These are phyloP conservation scores for Sphagnum fallax DNA, from an alignment of 228 moss, liverwort and hornwort species.

Conservation along the genomic window DNA sequence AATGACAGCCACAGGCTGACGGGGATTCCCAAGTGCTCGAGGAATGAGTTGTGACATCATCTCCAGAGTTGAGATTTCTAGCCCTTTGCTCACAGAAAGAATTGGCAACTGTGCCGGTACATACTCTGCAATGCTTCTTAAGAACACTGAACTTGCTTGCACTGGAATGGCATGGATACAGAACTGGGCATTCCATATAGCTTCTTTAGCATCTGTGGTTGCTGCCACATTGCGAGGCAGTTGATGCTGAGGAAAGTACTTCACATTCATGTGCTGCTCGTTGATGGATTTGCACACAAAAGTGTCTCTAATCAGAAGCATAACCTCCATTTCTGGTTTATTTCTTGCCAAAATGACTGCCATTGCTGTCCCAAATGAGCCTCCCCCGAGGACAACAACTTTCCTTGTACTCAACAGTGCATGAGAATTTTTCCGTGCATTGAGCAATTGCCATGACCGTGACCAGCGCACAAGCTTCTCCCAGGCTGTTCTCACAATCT, in stretches of 20 bases:
- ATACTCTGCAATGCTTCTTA: constrained; percentile 59
- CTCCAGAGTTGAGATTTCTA: constrained; percentile 81
- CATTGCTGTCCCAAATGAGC: constrained; percentile 94
- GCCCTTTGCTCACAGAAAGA: constrained; percentile 80
- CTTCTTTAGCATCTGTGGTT: constrained; percentile 64
- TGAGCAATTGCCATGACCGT: constrained; percentile 68
- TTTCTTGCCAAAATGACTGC: constrained; percentile 85
- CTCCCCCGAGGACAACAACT: constrained; percentile 81
- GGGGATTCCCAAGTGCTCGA: constrained; percentile 71
- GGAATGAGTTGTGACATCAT: constrained; percentile 99
- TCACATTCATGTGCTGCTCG: constrained; percentile 58
- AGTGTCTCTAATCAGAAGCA: constrained; percentile 62
- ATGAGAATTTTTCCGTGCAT: constrained; percentile 60
- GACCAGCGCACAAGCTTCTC: constrained; percentile 98
- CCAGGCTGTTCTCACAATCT: constrained; percentile 87
- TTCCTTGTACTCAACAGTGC: constrained; percentile 73
- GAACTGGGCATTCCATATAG: constrained; percentile 72
- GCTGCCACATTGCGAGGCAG: constrained; percentile 78
- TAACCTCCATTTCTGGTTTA: constrained; percentile 79
- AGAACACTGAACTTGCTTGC: constrained; percentile 64
- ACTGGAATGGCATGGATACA: constrained; percentile 90
- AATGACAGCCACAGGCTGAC: constrained; percentile 80
- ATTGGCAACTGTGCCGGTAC: constrained; percentile 73
- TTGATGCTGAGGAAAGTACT: constrained; percentile 70
- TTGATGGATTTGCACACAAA: constrained; percentile 68